Conservation (phyloP, 106 monocot genomes). For the Cymbidium sinense region DNA sequence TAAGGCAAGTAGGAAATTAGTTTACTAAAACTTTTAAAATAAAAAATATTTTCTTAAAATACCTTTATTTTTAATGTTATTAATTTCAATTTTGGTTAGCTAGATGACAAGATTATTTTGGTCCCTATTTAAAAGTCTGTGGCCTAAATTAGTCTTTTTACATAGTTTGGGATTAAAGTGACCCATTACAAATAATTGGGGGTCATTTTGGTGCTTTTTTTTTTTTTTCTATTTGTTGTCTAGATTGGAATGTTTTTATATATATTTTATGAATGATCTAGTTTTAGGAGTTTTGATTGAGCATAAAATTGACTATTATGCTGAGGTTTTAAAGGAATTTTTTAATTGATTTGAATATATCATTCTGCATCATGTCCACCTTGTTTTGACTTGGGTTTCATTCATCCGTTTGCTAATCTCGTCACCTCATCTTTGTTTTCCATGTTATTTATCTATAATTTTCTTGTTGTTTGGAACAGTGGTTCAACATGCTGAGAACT, state of each 20-base stretch:
- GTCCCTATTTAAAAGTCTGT: too few species aligned
- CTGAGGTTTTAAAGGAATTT: neutral
- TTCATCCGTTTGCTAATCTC: neutral
- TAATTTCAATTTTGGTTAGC: too few species aligned
- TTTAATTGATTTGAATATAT: neutral
- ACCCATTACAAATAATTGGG: too few species aligned
- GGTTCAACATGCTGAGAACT: slow-evolving; percentile 77
- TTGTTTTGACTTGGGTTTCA: neutral
- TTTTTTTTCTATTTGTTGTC: neutral
- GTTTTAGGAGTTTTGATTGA: neutral
- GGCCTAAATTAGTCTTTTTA: too few species aligned
- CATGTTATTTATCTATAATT: neutral
- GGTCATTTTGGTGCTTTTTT: too few species aligned
- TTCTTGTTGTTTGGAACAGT: slow-evolving; percentile 29
- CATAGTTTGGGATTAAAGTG: too few species aligned
- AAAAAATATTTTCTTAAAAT: too few species aligned
- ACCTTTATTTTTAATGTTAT: too few species aligned
- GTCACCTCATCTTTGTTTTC: neutral
- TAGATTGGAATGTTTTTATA: neutral
- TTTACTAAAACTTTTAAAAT: too few species aligned
- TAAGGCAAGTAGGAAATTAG: too few species aligned
- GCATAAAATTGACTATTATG: neutral
- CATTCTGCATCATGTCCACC: neutral
- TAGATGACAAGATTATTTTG: too few species aligned
- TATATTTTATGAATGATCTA: neutral